Conservation (phyloP, 495 filamentous ascomycete species). For the Cryomyces antarcticus region DNA sequence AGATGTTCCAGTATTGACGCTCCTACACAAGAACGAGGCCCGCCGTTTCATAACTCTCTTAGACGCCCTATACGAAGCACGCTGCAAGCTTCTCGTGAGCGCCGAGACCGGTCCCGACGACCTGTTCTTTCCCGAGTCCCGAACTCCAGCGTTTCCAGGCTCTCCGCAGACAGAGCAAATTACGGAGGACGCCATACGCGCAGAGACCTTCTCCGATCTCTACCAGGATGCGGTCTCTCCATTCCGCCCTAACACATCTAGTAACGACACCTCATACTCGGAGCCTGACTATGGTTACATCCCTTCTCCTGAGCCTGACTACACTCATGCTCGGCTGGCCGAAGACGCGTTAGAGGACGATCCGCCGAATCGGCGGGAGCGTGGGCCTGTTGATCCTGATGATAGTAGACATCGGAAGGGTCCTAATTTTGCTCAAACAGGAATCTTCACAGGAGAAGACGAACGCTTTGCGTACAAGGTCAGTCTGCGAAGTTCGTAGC, state of each 20-base stretch:
- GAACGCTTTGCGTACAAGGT: constrained; percentile 56
- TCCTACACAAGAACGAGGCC: constrained; percentile 48
- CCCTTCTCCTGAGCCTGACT: constrained; percentile 8
- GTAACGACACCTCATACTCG: constrained; percentile 21
- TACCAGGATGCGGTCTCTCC: constrained; percentile 49
- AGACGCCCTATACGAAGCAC: constrained; percentile 50
- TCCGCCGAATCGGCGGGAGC: constrained; percentile 18
- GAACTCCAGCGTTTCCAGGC: too few species aligned
- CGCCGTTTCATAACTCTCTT: constrained; percentile 50
- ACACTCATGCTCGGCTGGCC: constrained; percentile 8
- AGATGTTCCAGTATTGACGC: constrained; percentile 33
- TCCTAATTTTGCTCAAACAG: constrained; percentile 32
- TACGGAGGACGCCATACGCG: constrained; percentile 31
- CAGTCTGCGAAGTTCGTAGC: too few species aligned
- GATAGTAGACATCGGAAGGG: background rate
- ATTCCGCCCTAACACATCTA: constrained; percentile 51
- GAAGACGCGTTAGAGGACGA: constrained; percentile 20
- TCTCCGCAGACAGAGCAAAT: background rate
- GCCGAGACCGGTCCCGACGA: constrained; percentile 39
- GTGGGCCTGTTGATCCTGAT: background rate
- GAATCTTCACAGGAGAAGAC: constrained; percentile 48
- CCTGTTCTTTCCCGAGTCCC: constrained; percentile 46
- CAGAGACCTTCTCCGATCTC: constrained; percentile 48
- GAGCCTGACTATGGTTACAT: too few species aligned
- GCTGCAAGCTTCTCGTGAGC: constrained; percentile 39